A percentile compares a stretch with the other conserved stretches of the same genome.
phyloP scores from a whole-genome alignment of 2,329 filamentous ascomycete species.

The Nemania sp. region DNA sequence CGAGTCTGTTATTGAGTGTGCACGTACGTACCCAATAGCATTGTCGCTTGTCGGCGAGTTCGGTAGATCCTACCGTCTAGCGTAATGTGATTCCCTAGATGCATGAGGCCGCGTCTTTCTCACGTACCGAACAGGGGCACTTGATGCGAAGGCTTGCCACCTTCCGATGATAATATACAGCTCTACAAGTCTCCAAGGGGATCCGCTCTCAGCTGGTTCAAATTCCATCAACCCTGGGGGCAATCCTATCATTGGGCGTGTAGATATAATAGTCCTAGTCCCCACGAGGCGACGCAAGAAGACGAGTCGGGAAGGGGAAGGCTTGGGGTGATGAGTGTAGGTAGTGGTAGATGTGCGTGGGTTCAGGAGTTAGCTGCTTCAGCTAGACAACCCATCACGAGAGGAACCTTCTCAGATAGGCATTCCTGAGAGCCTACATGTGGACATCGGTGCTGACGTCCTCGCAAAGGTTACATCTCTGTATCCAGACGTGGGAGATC shows the following conservation, averaged over 20 bases:
- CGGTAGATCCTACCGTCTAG: constrained; percentile 1
- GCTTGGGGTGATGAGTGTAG: constrained; percentile 2
- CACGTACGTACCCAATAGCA: neutral
- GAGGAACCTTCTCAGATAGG: constrained; percentile 12
- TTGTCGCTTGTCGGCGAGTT: neutral
- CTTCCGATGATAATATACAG: constrained; percentile 11
- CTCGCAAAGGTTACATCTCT: constrained; percentile 7
- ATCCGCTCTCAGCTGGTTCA: constrained; percentile 9
- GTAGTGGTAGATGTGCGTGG: neutral
- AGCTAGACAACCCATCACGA: constrained; percentile 12
- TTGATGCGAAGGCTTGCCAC: neutral
- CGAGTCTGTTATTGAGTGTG: no score
- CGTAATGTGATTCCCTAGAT: neutral
- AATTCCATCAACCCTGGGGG: neutral
- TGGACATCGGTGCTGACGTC: neutral
- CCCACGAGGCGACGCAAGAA: neutral
- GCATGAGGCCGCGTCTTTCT: constrained; percentile 1
- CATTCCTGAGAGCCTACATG: constrained; percentile 1
- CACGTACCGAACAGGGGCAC: constrained; percentile 2
- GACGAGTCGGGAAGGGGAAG: constrained; percentile 7
- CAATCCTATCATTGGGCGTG: constrained; percentile 11
- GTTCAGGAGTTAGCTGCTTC: constrained; percentile 8
- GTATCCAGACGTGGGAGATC: constrained; percentile 10
- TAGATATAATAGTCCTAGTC: constrained; percentile 16
- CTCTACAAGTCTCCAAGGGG: neutral